Conservation (phyloP, 176 grass and related monocot species). For the Chloris gayana region DNA sequence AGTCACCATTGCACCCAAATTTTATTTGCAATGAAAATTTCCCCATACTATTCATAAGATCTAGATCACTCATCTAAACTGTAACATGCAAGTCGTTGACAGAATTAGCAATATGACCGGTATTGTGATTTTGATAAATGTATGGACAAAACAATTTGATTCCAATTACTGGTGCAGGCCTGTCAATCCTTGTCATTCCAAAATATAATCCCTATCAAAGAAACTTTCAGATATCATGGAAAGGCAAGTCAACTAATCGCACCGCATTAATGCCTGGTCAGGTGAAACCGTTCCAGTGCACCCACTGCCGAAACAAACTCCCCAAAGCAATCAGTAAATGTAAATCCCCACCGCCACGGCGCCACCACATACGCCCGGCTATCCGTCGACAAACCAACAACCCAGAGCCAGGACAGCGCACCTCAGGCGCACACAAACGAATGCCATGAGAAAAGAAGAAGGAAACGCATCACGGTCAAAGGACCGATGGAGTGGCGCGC, state of each 20-base stretch:
- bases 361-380: background rate
- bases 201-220: background rate
- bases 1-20: no score
- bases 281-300: constrained; percentile 2
- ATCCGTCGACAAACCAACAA: background rate
- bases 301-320: background rate
- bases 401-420: background rate
- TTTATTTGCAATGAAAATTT: no score
- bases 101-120: background rate
- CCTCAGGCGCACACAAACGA: background rate
- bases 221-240: background rate
- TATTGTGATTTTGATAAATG: background rate
- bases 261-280: background rate
- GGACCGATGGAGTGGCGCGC: background rate
- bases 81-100: background rate
- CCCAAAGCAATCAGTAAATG: background rate
- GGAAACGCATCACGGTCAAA: constrained; percentile 3
- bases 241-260: background rate
- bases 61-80: background rate
- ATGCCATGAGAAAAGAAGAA: background rate
- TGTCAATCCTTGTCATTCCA: background rate
- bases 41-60: no score
- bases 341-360: background rate
- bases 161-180: background rate
- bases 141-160: background rate